Evolutionary conservation across 2,329 filamentous ascomycete species (phyloP).

Genomic region (Colletotrichum nymphaeae): DNA sequence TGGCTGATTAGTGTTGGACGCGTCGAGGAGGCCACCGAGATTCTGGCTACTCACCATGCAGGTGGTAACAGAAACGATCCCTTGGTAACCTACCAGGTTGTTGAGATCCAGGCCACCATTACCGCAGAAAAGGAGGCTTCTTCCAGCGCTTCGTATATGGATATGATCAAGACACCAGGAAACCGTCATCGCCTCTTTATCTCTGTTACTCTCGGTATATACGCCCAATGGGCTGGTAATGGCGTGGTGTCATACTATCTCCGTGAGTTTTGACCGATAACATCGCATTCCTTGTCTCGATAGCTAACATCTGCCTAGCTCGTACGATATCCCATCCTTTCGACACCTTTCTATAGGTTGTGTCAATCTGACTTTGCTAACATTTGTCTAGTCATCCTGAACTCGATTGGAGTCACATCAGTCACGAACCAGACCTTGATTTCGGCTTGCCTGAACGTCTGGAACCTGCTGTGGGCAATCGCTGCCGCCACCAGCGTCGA

Average conservation of each 20-base stretch:
- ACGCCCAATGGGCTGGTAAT: constrained; percentile 44
- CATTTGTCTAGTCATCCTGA: constrained; percentile 27
- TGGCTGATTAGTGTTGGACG: constrained; percentile 43
- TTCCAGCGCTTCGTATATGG: constrained; percentile 23
- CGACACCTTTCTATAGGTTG: too few relatives aligned
- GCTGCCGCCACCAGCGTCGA: constrained; percentile 33
- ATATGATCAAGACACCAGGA: constrained; percentile 38
- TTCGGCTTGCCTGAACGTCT: constrained; percentile 32
- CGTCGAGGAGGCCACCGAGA: constrained; percentile 46
- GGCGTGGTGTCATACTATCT: constrained; percentile 42
- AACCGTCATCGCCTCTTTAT: constrained; percentile 46
- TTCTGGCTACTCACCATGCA: constrained; percentile 54
- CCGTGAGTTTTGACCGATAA: too few relatives aligned
- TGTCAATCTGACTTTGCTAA: neutral
- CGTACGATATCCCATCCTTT: too few relatives aligned
- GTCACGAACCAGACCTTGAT: constrained; percentile 51
- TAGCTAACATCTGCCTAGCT: too few relatives aligned
- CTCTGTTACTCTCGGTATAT: constrained; percentile 43
- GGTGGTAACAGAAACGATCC: constrained; percentile 53
- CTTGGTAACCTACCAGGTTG: constrained; percentile 47
- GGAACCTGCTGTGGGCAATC: constrained; percentile 33
- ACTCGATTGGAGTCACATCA: constrained; percentile 44
- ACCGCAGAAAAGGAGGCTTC: constrained; percentile 35
- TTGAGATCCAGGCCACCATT: constrained; percentile 40
- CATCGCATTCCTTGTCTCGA: too few relatives aligned